Conservation (phyloP, 306 rosid species). For the Lagenaria siceraria region DNA sequence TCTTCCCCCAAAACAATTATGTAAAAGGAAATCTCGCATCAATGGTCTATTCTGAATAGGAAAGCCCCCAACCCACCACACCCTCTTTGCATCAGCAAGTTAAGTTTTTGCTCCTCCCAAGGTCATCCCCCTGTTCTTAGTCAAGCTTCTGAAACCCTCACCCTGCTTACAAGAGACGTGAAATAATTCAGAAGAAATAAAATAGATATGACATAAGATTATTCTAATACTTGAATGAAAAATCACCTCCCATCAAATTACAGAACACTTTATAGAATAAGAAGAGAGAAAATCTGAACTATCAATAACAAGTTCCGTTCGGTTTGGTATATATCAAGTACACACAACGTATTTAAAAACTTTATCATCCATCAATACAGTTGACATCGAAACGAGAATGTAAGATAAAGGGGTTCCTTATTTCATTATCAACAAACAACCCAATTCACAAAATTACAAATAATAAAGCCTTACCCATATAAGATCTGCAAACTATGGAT, state of each 20-base stretch:
- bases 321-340: neutral
- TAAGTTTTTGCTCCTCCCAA: neutral
- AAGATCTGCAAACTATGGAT: neutral
- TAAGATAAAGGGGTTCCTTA: neutral
- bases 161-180: neutral
- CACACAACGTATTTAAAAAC: neutral
- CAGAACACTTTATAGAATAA: neutral
- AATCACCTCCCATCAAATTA: neutral
- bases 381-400: neutral
- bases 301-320: too few species aligned
- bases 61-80: neutral
- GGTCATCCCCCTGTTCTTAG: neutral
- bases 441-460: neutral
- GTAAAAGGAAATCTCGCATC: neutral
- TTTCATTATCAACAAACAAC: neutral
- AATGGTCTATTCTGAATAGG: neutral
- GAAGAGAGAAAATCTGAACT: too few species aligned
- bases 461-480: neutral
- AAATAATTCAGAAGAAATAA: neutral
- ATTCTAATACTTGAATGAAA: neutral
- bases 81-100: neutral
- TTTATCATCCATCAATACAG: neutral
- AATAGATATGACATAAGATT: neutral
- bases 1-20: neutral
- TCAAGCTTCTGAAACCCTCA: neutral